phyloP scores from a whole-genome alignment of 805 yeast species.

The Schwanniomyces vanrijiae region DNA sequence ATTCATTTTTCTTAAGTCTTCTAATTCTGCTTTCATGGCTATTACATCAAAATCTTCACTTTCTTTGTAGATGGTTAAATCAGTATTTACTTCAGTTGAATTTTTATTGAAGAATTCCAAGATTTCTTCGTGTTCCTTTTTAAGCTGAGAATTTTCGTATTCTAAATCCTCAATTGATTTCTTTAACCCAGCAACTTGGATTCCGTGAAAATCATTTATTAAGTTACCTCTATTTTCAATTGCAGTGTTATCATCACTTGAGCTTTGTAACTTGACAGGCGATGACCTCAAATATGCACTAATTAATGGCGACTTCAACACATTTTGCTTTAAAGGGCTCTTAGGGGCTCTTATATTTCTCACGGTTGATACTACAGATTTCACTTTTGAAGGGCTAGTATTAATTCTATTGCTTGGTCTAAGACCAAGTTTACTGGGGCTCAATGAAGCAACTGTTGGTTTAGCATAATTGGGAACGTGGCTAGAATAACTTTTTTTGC shows the following conservation, averaged over 20 bases:
- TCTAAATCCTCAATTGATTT: conserved; percentile 10
- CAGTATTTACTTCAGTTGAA: conserved; percentile 1
- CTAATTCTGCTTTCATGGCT: conserved; percentile 5
- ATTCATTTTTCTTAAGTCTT: conserved; percentile 5
- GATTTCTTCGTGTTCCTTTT: conserved; percentile 7
- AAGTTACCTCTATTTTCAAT: neutral
- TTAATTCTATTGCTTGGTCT: neutral
- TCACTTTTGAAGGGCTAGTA: conserved; percentile 3
- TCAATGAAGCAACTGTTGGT: conserved; percentile 28
- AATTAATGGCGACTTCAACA: neutral
- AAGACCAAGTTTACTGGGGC: conserved; percentile 4
- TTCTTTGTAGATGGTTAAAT: conserved; percentile 2
- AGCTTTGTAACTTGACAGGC: neutral
- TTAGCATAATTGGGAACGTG: conserved; percentile 29
- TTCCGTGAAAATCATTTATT: conserved; percentile 5
- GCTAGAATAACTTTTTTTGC: neutral
- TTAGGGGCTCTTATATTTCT: conserved; percentile 1
- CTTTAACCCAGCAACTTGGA: conserved; percentile 9
- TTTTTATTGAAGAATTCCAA: conserved; percentile 1
- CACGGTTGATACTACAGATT: neutral
- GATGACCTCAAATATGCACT: neutral
- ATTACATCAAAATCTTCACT: neutral
- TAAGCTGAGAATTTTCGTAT: conserved; percentile 11
- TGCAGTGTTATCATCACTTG: neutral
- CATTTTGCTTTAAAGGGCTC: neutral